Evolutionary conservation across 1,139 yeast species (phyloP), one percentile per base, ranked within the genome.

Genomic region (Pichia sp.): DNA sequence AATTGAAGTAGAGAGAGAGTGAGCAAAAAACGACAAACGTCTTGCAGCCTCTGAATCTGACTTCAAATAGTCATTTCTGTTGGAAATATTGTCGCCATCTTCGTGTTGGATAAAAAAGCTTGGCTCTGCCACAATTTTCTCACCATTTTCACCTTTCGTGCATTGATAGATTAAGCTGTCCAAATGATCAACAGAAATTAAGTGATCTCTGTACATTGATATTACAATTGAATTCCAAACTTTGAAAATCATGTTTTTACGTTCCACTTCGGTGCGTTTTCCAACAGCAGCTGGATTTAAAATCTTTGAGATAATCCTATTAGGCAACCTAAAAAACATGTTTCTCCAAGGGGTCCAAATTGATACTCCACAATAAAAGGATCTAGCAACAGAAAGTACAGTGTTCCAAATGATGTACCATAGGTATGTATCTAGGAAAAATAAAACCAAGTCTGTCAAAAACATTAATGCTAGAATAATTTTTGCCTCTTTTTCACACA

Each of bases 21-120:
- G 99, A 57, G 99, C 99, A 75, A 93, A 93, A 86, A 93, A 93
- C 56, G 97, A 89, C 65, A 93, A 90, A 82, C 99, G 95, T 78
- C 99, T 90, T 77, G 93, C 99, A 61, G 99, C 99, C 75, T 93
- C 99, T 50, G 97, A 90, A 73, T 61, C 84, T 69, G 44, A 36
- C 29, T 23, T 32, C 30, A 49, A 47, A 43, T 36, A 45, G 7
- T 36, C 41, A 41, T 54, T 58, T 10, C 53, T 55, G 26, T 52
- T 57, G 23, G 56, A 54, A 11, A 58, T 50, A 40, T 56, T 59
- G 29, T 62, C 62, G 51, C 74, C 77, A 72, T 93, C 98, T 74
- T 93, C 98, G 75, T 93, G 98, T 60, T 96, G 86, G 60, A 92
- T 96, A 68, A 93, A 93, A 84, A 93, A 93, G 55, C 97, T 92